Percentiles rank a stretch among this genome's conserved stretches.
Conservation (phyloP, 2,329 filamentous ascomycete species). For the Botrytis squamosa region DNA sequence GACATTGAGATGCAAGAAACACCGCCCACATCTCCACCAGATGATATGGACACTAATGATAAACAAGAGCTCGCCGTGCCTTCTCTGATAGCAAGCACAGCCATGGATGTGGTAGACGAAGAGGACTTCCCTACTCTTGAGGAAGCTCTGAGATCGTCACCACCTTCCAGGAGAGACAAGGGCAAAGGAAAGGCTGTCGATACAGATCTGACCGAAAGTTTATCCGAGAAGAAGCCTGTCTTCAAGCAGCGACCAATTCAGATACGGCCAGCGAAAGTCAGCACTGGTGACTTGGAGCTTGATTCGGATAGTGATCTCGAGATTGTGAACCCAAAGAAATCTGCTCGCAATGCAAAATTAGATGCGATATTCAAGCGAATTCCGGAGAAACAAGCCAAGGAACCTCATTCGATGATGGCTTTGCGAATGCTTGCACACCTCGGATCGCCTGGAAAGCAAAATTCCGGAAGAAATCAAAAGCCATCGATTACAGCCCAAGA, state of each 20-base stretch:
- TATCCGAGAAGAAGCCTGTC: conserved; percentile 28
- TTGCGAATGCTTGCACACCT: conserved; percentile 75
- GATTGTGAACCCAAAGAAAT: conserved; percentile 38
- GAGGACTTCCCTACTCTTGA: conserved; percentile 28
- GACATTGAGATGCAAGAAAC: conserved; percentile 59
- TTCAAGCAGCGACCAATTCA: conserved; percentile 40
- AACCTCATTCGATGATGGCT: conserved; percentile 61
- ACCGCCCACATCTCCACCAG: conserved; percentile 67
- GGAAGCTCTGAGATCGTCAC: conserved; percentile 28
- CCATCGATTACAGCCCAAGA: conserved; percentile 66
- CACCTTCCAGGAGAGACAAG: conserved; percentile 47
- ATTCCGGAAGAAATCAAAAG: conserved; percentile 45
- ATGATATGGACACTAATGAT: conserved; percentile 27
- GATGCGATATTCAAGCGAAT: conserved; percentile 68
- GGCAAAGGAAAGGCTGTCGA: conserved; percentile 58
- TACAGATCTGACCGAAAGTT: conserved; percentile 26
- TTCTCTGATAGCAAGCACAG: conserved; percentile 8
- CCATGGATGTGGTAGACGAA: conserved; percentile 1
- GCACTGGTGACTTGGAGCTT: conserved; percentile 40
- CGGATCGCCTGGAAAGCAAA: conserved; percentile 57
- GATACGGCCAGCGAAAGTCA: conserved; percentile 43
- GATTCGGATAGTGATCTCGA: conserved; percentile 50
- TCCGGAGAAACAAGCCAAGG: conserved; percentile 61
- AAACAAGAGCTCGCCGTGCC: conserved; percentile 28
- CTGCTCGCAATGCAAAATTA: conserved; percentile 48